These are phyloP conservation scores for Ceraceosorus guamensis DNA, from an alignment of 1,284 basidiomycete genomes.

Conservation along the genomic window DNA sequence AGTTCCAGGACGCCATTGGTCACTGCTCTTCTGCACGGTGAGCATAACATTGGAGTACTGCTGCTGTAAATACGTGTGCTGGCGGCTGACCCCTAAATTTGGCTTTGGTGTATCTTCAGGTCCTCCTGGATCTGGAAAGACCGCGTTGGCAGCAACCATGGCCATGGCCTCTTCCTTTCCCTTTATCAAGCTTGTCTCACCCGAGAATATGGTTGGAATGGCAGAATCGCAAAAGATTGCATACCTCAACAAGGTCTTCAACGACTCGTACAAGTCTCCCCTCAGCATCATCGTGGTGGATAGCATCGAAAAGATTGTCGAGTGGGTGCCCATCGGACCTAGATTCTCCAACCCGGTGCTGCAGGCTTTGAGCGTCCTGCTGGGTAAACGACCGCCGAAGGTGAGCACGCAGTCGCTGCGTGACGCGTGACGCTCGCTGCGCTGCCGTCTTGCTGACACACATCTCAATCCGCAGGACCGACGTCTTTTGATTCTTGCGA, in stretches of 20 bases:
- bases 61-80: too few relatives aligned
- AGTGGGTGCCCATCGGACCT: conserved; percentile 93
- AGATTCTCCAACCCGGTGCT: conserved; percentile 91
- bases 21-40: conserved; percentile 74
- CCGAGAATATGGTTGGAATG: conserved; percentile 94
- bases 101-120: neutral
- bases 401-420: conserved; percentile 50
- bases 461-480: conserved; percentile 56
- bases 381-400: conserved; percentile 86
- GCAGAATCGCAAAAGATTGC: conserved; percentile 83
- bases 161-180: conserved; percentile 88
- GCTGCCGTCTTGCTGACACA: neutral
- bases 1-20: conserved; percentile 87
- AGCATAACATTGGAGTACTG: neutral
- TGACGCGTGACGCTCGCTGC: too few relatives aligned
- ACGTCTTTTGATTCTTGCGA: conserved; percentile 83
- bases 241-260: conserved; percentile 86
- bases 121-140: conserved; percentile 85
- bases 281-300: conserved; percentile 96
- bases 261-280: conserved; percentile 95
- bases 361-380: conserved; percentile 81
- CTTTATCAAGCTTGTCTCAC: conserved; percentile 95
- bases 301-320: conserved; percentile 47
- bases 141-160: conserved; percentile 88
- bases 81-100: too few relatives aligned